These are phyloP conservation scores for Blastocystis sp. DNA, from an alignment of 352 stramenopile genomes.

Conservation along the genomic window DNA sequence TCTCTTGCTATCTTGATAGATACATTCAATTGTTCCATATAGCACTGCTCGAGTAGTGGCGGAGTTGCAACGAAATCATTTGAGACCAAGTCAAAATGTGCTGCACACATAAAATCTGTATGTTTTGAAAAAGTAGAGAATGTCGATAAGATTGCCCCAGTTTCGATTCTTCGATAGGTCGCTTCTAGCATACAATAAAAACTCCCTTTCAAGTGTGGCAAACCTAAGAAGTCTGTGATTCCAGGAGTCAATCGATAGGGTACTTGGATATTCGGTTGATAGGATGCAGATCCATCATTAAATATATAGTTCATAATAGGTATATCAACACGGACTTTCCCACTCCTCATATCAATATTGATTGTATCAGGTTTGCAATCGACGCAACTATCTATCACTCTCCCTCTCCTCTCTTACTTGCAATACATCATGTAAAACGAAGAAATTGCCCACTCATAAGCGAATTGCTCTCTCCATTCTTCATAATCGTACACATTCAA, in stretches of 20 bases:
- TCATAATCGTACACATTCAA: background rate
- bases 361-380: background rate
- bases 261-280: background rate
- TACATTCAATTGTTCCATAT: background rate
- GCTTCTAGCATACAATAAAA: background rate
- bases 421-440: background rate
- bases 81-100: background rate
- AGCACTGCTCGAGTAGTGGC: background rate
- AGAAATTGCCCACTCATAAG: background rate
- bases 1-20: background rate
- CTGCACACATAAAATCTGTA: background rate
- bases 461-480: background rate
- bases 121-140: background rate
- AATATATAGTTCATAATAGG: background rate
- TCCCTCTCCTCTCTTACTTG: background rate
- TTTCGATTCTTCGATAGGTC: background rate
- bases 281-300: background rate
- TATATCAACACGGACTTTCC: background rate
- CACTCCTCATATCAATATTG: background rate
- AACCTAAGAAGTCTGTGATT: background rate
- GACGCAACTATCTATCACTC: background rate
- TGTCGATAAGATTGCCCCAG: background rate
- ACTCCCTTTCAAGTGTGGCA: background rate
- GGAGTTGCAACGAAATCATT: background rate
- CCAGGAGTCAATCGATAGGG: background rate